Conservation (phyloP, 208 protist genomes). For the Crithidia fasciculata region DNA sequence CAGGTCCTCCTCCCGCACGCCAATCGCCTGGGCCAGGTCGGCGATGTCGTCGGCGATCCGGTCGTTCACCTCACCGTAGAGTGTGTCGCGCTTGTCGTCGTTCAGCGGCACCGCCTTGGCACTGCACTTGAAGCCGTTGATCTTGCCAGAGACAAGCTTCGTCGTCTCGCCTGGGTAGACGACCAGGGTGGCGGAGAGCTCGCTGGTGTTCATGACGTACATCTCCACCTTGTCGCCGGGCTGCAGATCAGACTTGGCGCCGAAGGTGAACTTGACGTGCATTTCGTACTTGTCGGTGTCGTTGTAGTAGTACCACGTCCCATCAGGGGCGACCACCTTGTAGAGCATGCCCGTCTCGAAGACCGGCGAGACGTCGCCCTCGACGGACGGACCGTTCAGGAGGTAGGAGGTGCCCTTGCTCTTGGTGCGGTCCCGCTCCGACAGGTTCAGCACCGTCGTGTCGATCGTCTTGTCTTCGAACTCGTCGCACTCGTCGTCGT, state of each 20-base stretch:
- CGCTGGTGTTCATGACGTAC: conserved; percentile 61
- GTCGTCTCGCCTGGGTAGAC: conserved; percentile 76
- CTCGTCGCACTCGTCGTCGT: conserved; percentile 84
- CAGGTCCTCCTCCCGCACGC: conserved; percentile 37
- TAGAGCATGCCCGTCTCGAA: conserved; percentile 79
- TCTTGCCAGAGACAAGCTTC: conserved; percentile 66
- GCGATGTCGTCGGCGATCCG: conserved; percentile 42
- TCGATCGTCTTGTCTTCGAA: conserved; percentile 84
- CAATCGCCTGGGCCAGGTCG: conserved; percentile 49
- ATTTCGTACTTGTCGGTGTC: conserved; percentile 88
- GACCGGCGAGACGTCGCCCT: conserved; percentile 54
- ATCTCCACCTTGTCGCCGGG: conserved; percentile 63
- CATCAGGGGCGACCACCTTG: conserved; percentile 64
- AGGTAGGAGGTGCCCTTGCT: conserved; percentile 35
- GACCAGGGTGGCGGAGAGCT: conserved; percentile 55
- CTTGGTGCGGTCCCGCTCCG: conserved; percentile 35
- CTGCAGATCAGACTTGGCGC: conserved; percentile 64
- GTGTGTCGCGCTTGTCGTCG: conserved; percentile 53
- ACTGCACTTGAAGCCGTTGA: conserved; percentile 74
- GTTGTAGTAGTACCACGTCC: conserved; percentile 86
- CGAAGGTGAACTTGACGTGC: conserved; percentile 80
- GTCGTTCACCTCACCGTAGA: conserved; percentile 56
- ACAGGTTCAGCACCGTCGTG: conserved; percentile 48
- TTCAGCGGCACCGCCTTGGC: conserved; percentile 59
- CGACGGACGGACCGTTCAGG: conserved; percentile 46